Conservation (phyloP, 208 protist species). For the Trypanosoma scelopori region DNA sequence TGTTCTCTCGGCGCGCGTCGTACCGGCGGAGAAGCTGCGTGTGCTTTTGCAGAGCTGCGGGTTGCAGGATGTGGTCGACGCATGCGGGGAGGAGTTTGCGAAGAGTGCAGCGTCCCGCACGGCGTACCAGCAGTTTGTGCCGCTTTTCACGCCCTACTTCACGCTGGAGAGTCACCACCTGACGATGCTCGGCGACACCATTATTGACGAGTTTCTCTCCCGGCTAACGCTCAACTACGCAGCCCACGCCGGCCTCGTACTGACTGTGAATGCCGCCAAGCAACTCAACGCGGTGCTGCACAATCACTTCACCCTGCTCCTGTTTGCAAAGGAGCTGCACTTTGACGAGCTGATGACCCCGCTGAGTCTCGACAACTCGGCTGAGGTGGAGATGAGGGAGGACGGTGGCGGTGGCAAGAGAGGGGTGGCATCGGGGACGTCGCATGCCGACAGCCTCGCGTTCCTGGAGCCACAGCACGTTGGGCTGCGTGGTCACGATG, state of each 20-base stretch:
- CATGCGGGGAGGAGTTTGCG: constrained; percentile 8
- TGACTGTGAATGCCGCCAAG: constrained; percentile 53
- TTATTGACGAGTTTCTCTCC: constrained; percentile 75
- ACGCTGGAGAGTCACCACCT: constrained; percentile 71
- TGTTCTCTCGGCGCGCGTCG: not conserved
- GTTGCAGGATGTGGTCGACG: constrained; percentile 16
- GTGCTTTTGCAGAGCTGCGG: constrained; percentile 12
- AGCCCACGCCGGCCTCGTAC: constrained; percentile 36
- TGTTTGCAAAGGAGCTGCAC: constrained; percentile 69
- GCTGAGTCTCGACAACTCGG: constrained; percentile 4
- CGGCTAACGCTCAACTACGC: constrained; percentile 43
- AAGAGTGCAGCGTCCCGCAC: constrained; percentile 6
- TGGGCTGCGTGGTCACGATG: constrained; percentile 38
- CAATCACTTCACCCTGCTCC: constrained; percentile 73
- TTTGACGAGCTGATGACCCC: constrained; percentile 65
- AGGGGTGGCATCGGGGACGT: too few relatives aligned
- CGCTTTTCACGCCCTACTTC: constrained; percentile 53
- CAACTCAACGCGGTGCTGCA: constrained; percentile 77
- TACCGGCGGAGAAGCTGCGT: constrained; percentile 5
- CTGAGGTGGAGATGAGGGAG: not conserved
- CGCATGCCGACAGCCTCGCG: constrained; percentile 12
- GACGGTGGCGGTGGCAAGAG: not conserved
- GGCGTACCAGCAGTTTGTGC: constrained; percentile 35
- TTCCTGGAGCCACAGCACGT: constrained; percentile 51
- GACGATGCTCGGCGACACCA: constrained; percentile 65